phyloP scores from a whole-genome alignment of 1,284 basidiomycete species.

The Ustilago curta region DNA sequence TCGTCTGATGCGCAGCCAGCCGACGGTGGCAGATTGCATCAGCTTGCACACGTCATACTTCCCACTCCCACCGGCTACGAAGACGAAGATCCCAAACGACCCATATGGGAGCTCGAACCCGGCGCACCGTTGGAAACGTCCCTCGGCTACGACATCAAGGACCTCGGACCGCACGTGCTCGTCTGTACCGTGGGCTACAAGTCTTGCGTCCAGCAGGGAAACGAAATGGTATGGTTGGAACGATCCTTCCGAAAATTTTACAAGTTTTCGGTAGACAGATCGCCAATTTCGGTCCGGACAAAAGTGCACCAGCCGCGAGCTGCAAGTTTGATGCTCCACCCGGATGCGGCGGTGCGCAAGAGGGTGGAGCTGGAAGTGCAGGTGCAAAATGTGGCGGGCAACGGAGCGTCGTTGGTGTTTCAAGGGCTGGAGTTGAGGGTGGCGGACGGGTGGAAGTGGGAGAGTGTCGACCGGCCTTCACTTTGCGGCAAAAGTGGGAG shows the following conservation, averaged over 20 bases:
- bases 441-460: slow-evolving; percentile 34
- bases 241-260: slow-evolving; percentile 64
- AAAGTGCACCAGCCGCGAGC: slow-evolving; percentile 60
- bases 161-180: slow-evolving; percentile 63
- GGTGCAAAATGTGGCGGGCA: slow-evolving; percentile 58
- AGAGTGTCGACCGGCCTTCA: slow-evolving; percentile 39
- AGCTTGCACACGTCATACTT: slow-evolving; percentile 36
- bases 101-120: slow-evolving; percentile 22
- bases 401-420: slow-evolving; percentile 45
- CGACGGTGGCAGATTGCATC: slow-evolving; percentile 23
- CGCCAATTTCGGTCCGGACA: slow-evolving; percentile 64
- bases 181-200: slow-evolving; percentile 66
- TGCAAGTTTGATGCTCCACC: slow-evolving; percentile 31
- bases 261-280: slow-evolving; percentile 53
- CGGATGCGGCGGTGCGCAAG: slow-evolving; percentile 33
- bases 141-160: slow-evolving; percentile 64
- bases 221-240: slow-evolving; percentile 29
- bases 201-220: background rate
- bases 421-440: slow-evolving; percentile 49
- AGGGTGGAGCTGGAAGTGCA: slow-evolving; percentile 67
- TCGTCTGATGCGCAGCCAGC: slow-evolving; percentile 9
- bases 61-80: slow-evolving; percentile 13
- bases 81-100: background rate
- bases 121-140: slow-evolving; percentile 44
- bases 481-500: background rate